Conservation (phyloP, 169 alveolate species). For the Cryptosporidium ubiquitum region DNA sequence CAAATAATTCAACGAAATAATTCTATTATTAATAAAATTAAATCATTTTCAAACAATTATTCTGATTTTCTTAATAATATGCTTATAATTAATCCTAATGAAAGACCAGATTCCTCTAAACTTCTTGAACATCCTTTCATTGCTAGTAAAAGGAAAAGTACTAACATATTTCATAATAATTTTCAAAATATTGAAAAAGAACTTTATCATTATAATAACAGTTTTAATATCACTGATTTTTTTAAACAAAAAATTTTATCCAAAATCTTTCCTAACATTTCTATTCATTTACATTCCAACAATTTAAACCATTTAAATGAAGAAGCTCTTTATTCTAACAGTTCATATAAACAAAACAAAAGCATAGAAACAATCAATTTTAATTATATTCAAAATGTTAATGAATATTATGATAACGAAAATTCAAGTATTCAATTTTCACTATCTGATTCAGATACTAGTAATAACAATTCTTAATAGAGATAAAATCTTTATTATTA, state of each 20-base stretch:
- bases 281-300: too few relatives aligned
- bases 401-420: background rate
- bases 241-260: background rate
- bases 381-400: background rate
- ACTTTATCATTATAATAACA: slow-evolving; percentile 25
- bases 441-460: background rate
- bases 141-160: background rate
- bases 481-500: background rate
- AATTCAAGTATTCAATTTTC: background rate
- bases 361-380: background rate
- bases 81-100: slow-evolving; percentile 2
- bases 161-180: background rate
- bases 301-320: background rate
- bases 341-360: too few relatives aligned
- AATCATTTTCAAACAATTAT: slow-evolving; percentile 26
- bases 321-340: background rate
- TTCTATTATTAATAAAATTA: slow-evolving; percentile 7
- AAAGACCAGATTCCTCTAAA: slow-evolving; percentile 9
- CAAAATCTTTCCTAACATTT: background rate
- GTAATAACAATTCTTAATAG: background rate
- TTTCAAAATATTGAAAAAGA: slow-evolving; percentile 64
- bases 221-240: background rate
- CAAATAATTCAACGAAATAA: background rate
- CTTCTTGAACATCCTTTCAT: slow-evolving; percentile 30
- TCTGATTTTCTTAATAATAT: slow-evolving; percentile 34